These are phyloP conservation scores for Picea sitchensis DNA, from an alignment of 75 land plant genomes.

Conservation along the genomic window DNA sequence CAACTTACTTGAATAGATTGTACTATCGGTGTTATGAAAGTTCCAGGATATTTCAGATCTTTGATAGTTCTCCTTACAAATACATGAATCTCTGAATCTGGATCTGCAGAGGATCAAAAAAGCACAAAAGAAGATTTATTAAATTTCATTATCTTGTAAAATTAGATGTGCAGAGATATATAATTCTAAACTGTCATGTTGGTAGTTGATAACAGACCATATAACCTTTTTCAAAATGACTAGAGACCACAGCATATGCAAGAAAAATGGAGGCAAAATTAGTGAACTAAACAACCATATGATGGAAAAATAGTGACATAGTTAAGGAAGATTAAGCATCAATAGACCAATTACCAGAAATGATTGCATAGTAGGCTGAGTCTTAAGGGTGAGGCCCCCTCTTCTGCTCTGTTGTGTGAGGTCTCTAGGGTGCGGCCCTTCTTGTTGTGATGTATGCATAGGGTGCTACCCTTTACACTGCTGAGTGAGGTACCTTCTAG, in stretches of 20 bases:
- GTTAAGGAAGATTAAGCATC: too few species aligned
- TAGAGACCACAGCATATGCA: neutral
- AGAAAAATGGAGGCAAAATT: neutral
- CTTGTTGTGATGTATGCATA: too few species aligned
- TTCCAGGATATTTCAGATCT: conserved; percentile 76
- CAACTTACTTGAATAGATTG: conserved; percentile 75
- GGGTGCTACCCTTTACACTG: too few species aligned
- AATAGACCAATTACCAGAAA: too few species aligned
- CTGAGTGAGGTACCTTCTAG: too few species aligned
- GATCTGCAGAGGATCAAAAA: conserved; percentile 39
- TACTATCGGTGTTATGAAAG: conserved; percentile 60
- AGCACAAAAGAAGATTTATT: neutral
- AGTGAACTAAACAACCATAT: neutral
- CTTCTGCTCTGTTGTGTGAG: too few species aligned
- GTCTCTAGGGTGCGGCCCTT: too few species aligned
- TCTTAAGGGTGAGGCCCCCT: too few species aligned
- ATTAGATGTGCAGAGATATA: neutral
- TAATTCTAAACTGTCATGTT: neutral
- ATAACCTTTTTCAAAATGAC: neutral
- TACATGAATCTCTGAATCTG: conserved; percentile 61
- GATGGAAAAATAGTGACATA: neutral
- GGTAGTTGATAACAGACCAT: neutral
- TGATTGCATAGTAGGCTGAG: too few species aligned
- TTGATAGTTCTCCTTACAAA: conserved; percentile 85
- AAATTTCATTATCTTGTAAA: neutral